These are phyloP conservation scores for Biancaea sappan DNA, from an alignment of 306 rosid genomes.

Conservation along the genomic window DNA sequence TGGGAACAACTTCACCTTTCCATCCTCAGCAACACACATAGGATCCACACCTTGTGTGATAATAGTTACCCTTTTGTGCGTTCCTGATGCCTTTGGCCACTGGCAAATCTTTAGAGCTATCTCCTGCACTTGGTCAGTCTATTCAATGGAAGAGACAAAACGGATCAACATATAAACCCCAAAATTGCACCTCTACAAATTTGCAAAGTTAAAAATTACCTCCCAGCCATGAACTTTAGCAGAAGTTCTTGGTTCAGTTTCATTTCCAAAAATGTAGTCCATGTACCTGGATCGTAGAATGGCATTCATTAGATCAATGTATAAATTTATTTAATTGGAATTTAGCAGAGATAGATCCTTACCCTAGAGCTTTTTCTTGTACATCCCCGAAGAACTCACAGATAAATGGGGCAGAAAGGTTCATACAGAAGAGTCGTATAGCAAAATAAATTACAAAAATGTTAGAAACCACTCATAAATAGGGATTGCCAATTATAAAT, in stretches of 20 bases:
- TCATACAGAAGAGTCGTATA: slow-evolving; percentile 74
- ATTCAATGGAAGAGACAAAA: too few species aligned
- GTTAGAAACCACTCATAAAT: slow-evolving; percentile 5
- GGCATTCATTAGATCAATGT: slow-evolving; percentile 19
- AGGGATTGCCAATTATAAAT: slow-evolving; percentile 12
- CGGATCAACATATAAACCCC: slow-evolving; percentile 10
- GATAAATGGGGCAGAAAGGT: slow-evolving; percentile 94
- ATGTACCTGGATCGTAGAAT: slow-evolving; percentile 51
- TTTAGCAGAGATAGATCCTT: slow-evolving; percentile 36
- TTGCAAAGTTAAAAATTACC: slow-evolving; percentile 49
- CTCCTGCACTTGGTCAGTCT: too few species aligned
- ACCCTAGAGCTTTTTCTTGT: slow-evolving; percentile 75
- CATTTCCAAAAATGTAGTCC: slow-evolving; percentile 88
- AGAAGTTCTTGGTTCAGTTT: slow-evolving; percentile 86
- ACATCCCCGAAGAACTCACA: slow-evolving; percentile 87
- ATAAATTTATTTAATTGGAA: neutral
- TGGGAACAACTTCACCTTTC: slow-evolving; percentile 68
- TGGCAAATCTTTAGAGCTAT: too few species aligned
- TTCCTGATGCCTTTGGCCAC: too few species aligned
- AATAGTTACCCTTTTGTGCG: slow-evolving; percentile 85
- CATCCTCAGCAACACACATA: slow-evolving; percentile 90
- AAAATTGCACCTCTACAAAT: slow-evolving; percentile 25
- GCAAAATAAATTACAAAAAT: neutral
- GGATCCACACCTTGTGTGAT: slow-evolving; percentile 95
- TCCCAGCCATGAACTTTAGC: slow-evolving; percentile 87